A percentile compares a stretch with the other conserved stretches of the same genome.
These are phyloP conservation scores for Cladophialophora immunda DNA, from an alignment of 2,329 filamentous ascomycete genomes.

Conservation along the genomic window DNA sequence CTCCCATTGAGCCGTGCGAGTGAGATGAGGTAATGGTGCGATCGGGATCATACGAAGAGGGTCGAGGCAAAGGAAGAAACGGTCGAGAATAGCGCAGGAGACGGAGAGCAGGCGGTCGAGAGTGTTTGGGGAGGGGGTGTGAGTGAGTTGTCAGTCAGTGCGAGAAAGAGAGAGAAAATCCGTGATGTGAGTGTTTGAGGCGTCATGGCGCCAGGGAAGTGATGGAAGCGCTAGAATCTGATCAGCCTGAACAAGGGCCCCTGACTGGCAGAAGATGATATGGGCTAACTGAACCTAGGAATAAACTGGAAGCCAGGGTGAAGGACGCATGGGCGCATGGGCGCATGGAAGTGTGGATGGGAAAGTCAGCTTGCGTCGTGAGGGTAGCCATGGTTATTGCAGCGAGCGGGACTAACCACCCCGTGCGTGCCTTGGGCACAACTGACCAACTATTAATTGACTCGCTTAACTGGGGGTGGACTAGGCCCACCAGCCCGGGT, in stretches of 20 bases:
- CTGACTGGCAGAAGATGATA: not conserved
- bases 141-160: not conserved
- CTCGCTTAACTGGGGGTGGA: not conserved
- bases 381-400: not conserved
- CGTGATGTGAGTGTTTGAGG: slow-evolving; percentile 3
- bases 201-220: slow-evolving; percentile 2
- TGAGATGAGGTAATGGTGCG: slow-evolving; percentile 14
- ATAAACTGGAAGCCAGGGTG: not conserved
- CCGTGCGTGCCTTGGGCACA: no score
- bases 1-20: slow-evolving; percentile 14
- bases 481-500: not conserved
- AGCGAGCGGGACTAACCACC: not conserved
- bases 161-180: slow-evolving; percentile 8
- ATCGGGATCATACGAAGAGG: not conserved
- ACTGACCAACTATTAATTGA: no score
- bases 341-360: not conserved
- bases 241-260: not conserved
- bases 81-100: slow-evolving; percentile 3
- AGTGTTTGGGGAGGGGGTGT: no score
- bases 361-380: not conserved
- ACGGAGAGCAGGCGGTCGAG: slow-evolving; percentile 2
- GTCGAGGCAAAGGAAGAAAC: slow-evolving; percentile 7
- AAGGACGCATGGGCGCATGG: not conserved
- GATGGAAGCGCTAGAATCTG: slow-evolving; percentile 13
- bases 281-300: not conserved